phyloP scores from a whole-genome alignment of 2,329 filamentous ascomycete species.

The Boeremia exigua region DNA sequence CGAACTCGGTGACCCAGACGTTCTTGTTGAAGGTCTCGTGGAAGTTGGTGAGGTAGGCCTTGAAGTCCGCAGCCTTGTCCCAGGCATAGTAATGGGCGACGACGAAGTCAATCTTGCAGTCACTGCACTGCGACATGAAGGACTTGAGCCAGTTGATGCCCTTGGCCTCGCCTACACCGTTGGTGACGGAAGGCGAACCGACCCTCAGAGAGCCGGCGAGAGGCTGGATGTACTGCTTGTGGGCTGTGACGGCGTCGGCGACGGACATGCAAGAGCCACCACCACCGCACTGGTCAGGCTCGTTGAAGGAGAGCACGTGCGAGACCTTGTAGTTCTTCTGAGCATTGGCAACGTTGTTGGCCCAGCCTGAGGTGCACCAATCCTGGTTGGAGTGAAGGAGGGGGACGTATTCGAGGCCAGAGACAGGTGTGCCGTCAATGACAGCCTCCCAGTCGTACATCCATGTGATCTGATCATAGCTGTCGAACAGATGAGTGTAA shows the following conservation, averaged over 20 bases:
- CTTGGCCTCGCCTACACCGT: slow-evolving; percentile 26
- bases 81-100: slow-evolving; percentile 47
- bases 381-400: slow-evolving; percentile 48
- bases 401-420: slow-evolving; percentile 66
- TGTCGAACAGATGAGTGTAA: slow-evolving; percentile 30
- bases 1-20: slow-evolving; percentile 49
- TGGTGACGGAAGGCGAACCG: slow-evolving; percentile 47
- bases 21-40: slow-evolving; percentile 36
- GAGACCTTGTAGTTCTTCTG: slow-evolving; percentile 39
- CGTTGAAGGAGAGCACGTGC: slow-evolving; percentile 47
- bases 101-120: slow-evolving; percentile 45
- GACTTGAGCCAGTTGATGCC: slow-evolving; percentile 42
- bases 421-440: slow-evolving; percentile 51
- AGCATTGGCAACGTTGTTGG: slow-evolving; percentile 35
- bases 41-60: slow-evolving; percentile 47
- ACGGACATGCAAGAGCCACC: slow-evolving; percentile 40
- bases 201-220: slow-evolving; percentile 37
- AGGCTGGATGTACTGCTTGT: slow-evolving; percentile 38
- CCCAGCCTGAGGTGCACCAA: slow-evolving; percentile 38
- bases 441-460: slow-evolving; percentile 70
- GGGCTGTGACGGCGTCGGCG: slow-evolving; percentile 24
- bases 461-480: slow-evolving; percentile 59
- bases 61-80: slow-evolving; percentile 42
- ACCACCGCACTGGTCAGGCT: slow-evolving; percentile 44
- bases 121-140: slow-evolving; percentile 35